Percentiles rank a stretch among this genome's conserved stretches.
These are phyloP conservation scores for Pythium volutum DNA, from an alignment of 352 stramenopile species.

Conservation along the genomic window DNA sequence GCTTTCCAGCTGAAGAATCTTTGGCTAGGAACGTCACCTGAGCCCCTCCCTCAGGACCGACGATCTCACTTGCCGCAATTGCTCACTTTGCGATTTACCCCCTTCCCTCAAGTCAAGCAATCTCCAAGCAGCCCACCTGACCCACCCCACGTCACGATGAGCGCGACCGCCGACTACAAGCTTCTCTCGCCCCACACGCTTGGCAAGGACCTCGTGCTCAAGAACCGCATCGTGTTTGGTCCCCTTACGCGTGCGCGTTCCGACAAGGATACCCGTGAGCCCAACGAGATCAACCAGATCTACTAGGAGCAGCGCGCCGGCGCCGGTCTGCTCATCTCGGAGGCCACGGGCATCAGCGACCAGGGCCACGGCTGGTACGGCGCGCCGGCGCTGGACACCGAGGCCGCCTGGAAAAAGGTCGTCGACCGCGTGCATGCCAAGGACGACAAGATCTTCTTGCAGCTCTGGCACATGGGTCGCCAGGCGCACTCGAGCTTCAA, in stretches of 20 bases:
- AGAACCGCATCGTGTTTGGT: constrained; percentile 27
- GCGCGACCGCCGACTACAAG: neutral
- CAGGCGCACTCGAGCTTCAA: constrained; percentile 34
- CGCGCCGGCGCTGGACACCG: neutral
- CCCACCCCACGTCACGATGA: neutral
- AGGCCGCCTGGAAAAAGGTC: neutral
- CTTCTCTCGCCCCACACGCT: constrained; percentile 13
- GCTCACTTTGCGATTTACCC: neutral
- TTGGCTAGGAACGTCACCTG: neutral
- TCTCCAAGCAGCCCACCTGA: neutral
- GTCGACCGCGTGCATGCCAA: neutral
- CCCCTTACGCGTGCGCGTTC: constrained; percentile 27
- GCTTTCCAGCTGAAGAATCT: too few relatives aligned
- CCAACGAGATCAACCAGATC: constrained; percentile 33
- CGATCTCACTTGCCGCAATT: neutral
- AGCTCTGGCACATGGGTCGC: neutral
- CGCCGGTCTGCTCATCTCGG: constrained; percentile 31
- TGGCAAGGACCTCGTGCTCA: constrained; percentile 14
- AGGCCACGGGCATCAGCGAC: constrained; percentile 8
- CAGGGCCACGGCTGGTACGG: neutral
- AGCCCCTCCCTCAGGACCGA: neutral
- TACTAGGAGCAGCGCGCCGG: constrained; percentile 30
- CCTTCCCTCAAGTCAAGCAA: neutral
- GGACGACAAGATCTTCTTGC: neutral
- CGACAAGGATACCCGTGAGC: constrained; percentile 15